Base-by-base conservation (phyloP, 495 filamentous ascomycete genomes). In the Trichoderma orchidacearum region DNA sequence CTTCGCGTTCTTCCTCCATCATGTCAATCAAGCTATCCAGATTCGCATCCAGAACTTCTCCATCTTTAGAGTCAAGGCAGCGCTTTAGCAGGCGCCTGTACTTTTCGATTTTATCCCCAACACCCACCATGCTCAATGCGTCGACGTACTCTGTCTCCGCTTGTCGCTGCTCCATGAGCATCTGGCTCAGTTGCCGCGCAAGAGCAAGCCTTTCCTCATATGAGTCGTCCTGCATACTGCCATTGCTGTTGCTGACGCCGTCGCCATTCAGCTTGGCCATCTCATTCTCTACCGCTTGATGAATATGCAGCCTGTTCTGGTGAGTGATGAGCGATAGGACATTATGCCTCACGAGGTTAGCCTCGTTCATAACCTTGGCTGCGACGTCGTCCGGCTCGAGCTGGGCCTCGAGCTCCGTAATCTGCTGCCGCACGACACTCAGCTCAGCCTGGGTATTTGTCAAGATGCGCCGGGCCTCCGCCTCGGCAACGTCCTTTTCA, bases 401-500 rank as follows among this genome's bases (percentile, higher is more conserved):
- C 31, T 69, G 64, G 7, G 60, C 59, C 25, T 74, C 67, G 5
- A 80, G 63, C 25, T 81, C 80, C 23, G 71, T 63, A 25, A 79
- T 69, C 56, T 78, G 68, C 28, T 72, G 68, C 23, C 68, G 70
- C 21, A 82, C 67, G 6, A 68, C 69, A 5, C 72, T 70, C 13
- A 83, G 63, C 61, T 86, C 83, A 8, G 68, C 74, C 32, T 78
- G 70, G 3, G 80, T 75, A 56, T 76, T 77, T 23, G 59, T 60
- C 9, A 81, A 66, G 50, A 85, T 76, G 4, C 80, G 75, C 38
- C 75, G 68, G 3, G 81, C 80, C 50, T 85, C 83, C 29, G 65
- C 68, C 48, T 79, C 72, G 23, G 80, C 80, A 13, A 73, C 71
- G 31, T 84, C 76, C 61, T 79, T 81, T 59, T 84, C 80, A 18